Evolutionary conservation across 164 flowering plant genomes (phyloP).

Genomic region (Litsea cubeba): DNA sequence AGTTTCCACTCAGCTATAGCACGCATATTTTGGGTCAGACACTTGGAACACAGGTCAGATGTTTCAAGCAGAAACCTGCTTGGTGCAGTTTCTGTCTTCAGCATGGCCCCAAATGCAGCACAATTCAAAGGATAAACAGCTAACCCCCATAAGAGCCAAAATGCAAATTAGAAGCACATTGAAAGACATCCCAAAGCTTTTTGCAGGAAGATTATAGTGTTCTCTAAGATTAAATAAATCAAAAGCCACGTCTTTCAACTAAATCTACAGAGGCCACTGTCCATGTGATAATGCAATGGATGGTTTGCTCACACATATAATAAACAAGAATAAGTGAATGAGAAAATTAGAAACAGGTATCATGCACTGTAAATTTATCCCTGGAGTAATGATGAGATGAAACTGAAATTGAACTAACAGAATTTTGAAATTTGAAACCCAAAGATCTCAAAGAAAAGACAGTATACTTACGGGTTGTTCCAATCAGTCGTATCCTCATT

Average conservation of each 20-base stretch:
- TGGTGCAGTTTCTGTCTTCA: too few species aligned
- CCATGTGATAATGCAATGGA: background rate
- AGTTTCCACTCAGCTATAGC: too few species aligned
- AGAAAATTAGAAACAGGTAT: background rate
- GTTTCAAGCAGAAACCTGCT: too few species aligned
- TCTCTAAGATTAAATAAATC: background rate
- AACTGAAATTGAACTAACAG: background rate
- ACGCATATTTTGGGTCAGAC: too few species aligned
- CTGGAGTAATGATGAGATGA: background rate
- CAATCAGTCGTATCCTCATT: slow-evolving; percentile 95
- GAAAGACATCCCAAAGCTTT: background rate
- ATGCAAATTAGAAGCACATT: background rate
- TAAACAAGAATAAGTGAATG: background rate
- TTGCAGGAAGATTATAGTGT: background rate
- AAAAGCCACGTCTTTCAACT: background rate
- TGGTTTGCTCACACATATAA: background rate
- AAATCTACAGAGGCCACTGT: background rate
- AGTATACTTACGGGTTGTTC: slow-evolving; percentile 74
- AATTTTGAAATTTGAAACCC: background rate
- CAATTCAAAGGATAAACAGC: background rate
- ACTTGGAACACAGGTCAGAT: too few species aligned
- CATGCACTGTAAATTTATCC: background rate
- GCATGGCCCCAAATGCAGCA: too few species aligned
- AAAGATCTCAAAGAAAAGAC: background rate
- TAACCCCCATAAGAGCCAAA: background rate